These are phyloP conservation scores for Graphilbum sp. DNA, from an alignment of 2,329 filamentous ascomycete genomes.

Conservation along the genomic window DNA sequence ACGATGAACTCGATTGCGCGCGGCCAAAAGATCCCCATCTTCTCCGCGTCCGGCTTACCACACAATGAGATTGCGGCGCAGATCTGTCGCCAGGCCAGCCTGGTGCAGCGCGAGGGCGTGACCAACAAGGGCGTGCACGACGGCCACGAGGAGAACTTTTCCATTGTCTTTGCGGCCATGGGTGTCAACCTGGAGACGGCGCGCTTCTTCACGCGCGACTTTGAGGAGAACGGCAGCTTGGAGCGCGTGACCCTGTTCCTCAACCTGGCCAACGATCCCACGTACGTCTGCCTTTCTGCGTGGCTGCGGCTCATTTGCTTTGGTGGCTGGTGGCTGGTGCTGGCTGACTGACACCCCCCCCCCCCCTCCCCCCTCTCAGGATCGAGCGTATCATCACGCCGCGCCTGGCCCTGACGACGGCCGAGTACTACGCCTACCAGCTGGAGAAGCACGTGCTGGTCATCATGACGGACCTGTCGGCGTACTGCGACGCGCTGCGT, in stretches of 20 bases:
- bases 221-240: conserved; percentile 98
- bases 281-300: conserved; percentile 40
- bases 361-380: no score
- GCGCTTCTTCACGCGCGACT: conserved; percentile 96
- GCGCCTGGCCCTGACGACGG: conserved; percentile 91
- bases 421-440: conserved; percentile 99
- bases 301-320: not conserved
- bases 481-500: conserved; percentile 97
- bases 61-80: conserved; percentile 99
- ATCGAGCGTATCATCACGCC: conserved; percentile 99
- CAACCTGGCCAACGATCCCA: conserved; percentile 97
- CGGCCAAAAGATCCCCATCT: conserved; percentile 99
- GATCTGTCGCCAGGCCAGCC: conserved; percentile 90
- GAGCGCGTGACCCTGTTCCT: conserved; percentile 95
- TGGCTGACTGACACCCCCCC: no score
- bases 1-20: conserved; percentile 97
- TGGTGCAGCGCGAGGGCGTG: conserved; percentile 63
- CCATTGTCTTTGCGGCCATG: conserved; percentile 98
- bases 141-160: conserved; percentile 97
- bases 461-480: conserved; percentile 93
- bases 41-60: conserved; percentile 93
- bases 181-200: conserved; percentile 99
- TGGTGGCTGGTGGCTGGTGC: no score
- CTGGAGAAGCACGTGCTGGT: conserved; percentile 99
- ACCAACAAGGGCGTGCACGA: conserved; percentile 93